Percentiles rank a stretch among this genome's conserved stretches.
phyloP scores from a whole-genome alignment of 257 asterid genomes.

The Nicotiana obtusifolia region DNA sequence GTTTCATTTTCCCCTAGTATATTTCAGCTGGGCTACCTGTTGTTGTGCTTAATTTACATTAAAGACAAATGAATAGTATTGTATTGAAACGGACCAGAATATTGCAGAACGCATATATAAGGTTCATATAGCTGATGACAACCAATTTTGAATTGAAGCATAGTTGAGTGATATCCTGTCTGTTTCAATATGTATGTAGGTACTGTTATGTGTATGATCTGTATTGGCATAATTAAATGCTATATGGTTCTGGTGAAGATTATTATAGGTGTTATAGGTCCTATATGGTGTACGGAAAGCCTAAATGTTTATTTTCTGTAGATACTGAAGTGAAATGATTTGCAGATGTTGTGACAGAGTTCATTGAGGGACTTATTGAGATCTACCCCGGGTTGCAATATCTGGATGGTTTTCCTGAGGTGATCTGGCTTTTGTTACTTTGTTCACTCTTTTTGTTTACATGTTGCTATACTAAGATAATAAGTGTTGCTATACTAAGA shows the following conservation, averaged over 20 bases:
- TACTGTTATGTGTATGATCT: background rate
- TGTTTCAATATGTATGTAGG: background rate
- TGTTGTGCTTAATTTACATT: background rate
- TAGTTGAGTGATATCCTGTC: background rate
- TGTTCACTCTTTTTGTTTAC: background rate
- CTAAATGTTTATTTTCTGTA: background rate
- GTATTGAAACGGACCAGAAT: background rate
- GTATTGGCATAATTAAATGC: background rate
- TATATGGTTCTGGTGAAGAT: background rate
- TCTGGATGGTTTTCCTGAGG: conserved; percentile 95
- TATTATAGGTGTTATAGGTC: background rate
- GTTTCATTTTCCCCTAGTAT: too few species aligned
- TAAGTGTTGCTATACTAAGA: too few species aligned
- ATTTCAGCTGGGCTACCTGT: background rate
- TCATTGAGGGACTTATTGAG: conserved; percentile 91
- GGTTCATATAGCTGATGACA: background rate
- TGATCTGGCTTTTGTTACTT: conserved; percentile 19
- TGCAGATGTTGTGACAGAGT: conserved; percentile 95
- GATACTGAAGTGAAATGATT: conserved; percentile 9
- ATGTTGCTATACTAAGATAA: conserved; percentile 1
- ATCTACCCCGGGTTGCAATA: conserved; percentile 91
- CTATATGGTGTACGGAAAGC: background rate
- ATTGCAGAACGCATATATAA: background rate
- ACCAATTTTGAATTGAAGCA: background rate
- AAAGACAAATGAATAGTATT: background rate